These are phyloP conservation scores for Takakia lepidozioides DNA, from an alignment of 225 moss, liverwort and hornwort genomes.

Conservation along the genomic window DNA sequence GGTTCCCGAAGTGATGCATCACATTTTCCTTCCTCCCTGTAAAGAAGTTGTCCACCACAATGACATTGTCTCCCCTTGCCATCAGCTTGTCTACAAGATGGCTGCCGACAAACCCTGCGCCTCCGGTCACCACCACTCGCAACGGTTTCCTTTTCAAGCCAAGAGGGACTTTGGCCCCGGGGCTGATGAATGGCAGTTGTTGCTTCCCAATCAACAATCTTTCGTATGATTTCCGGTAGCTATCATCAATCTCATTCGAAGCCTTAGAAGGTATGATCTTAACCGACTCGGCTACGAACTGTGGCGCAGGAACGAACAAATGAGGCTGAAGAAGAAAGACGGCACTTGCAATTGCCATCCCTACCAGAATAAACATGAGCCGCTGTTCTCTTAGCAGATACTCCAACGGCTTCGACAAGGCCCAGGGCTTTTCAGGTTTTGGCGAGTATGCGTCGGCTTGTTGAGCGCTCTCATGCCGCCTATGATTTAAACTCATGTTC, in stretches of 20 bases:
- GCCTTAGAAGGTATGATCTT: neutral
- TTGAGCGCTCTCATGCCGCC: constrained; percentile 11
- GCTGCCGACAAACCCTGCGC: constrained; percentile 27
- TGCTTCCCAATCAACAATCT: neutral
- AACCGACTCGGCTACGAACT: neutral
- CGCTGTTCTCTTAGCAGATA: constrained; percentile 20
- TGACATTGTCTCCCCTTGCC: constrained; percentile 20
- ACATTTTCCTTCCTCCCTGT: constrained; percentile 27
- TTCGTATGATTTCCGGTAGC: constrained; percentile 9
- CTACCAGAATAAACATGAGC: constrained; percentile 12
- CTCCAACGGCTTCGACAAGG: constrained; percentile 6
- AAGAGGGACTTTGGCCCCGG: constrained; percentile 17
- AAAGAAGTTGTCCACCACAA: constrained; percentile 25
- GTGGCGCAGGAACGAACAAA: constrained; percentile 10
- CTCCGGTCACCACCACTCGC: constrained; percentile 22
- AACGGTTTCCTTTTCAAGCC: constrained; percentile 9
- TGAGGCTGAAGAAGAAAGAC: constrained; percentile 18
- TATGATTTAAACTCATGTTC: constrained; percentile 11
- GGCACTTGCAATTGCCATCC: constrained; percentile 12
- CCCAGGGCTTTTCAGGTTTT: constrained; percentile 17
- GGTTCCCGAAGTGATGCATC: constrained; percentile 23
- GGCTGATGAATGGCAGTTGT: neutral
- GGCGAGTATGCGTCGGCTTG: constrained; percentile 5
- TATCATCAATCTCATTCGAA: neutral
- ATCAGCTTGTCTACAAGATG: constrained; percentile 24